A percentile compares a stretch with the other conserved stretches of the same genome.
Conservation (phyloP, 192 early-diverging fungal species). For the Coemansia umbellata region DNA sequence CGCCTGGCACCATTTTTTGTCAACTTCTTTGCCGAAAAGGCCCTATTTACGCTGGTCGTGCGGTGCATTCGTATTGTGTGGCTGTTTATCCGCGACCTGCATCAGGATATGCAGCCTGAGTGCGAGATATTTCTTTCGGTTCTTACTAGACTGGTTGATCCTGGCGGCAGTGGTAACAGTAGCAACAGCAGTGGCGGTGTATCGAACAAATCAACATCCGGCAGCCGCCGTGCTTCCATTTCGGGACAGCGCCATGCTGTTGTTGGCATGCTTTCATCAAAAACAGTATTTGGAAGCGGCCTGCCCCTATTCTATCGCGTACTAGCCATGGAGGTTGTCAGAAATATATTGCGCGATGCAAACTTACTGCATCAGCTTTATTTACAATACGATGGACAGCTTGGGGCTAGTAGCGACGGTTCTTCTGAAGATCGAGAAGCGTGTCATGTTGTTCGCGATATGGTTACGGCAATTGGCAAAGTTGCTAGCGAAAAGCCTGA, state of each 20-base stretch:
- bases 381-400: constrained; percentile 70
- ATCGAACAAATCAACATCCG: not conserved
- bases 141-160: constrained; percentile 76
- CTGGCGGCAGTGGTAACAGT: constrained; percentile 49
- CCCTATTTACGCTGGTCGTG: constrained; percentile 77
- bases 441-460: constrained; percentile 76
- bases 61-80: constrained; percentile 77
- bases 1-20: constrained; percentile 86
- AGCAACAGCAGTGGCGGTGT: not conserved
- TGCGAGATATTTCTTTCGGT: constrained; percentile 94
- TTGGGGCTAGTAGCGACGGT: not conserved
- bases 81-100: constrained; percentile 66
- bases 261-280: not conserved
- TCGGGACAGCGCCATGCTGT: not conserved
- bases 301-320: constrained; percentile 39
- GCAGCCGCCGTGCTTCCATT: constrained; percentile 11
- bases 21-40: constrained; percentile 84
- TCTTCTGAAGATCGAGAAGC: constrained; percentile 14
- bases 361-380: constrained; percentile 66
- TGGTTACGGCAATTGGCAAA: constrained; percentile 69
- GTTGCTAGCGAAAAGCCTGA: constrained; percentile 73
- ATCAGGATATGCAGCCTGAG: constrained; percentile 56
- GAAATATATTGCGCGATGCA: constrained; percentile 60
- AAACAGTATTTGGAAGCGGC: not conserved
- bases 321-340: constrained; percentile 39